Evolutionary conservation across 495 filamentous ascomycete genomes (phyloP).

Genomic region (Talaromyces ruber): DNA sequence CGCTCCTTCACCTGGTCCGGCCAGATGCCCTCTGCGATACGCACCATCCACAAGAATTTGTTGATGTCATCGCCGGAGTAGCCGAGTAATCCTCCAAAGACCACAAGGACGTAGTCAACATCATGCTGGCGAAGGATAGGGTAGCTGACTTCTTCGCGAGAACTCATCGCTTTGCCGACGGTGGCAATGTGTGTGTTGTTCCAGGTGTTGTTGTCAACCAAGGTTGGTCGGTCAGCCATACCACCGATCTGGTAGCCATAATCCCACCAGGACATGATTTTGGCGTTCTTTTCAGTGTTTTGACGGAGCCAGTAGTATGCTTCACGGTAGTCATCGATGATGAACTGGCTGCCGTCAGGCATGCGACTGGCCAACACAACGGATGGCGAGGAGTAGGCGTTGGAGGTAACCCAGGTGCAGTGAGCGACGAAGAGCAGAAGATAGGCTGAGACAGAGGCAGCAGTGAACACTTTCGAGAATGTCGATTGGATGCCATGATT

Average conservation of each 20-base stretch:
- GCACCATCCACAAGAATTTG: conserved; percentile 99
- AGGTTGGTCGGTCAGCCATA: conserved; percentile 95
- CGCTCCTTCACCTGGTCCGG: conserved; percentile 97
- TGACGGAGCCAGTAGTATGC: conserved; percentile 99
- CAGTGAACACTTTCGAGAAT: conserved; percentile 67
- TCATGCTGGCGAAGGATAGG: conserved; percentile 97
- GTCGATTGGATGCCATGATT: conserved; percentile 76
- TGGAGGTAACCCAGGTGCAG: conserved; percentile 99
- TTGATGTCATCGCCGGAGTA: conserved; percentile 99
- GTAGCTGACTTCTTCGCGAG: conserved; percentile 94
- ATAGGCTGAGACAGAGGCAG: conserved; percentile 64
- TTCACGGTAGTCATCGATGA: conserved; percentile 99
- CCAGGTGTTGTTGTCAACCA: conserved; percentile 99
- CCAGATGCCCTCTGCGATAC: conserved; percentile 99
- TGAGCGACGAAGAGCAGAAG: conserved; percentile 91
- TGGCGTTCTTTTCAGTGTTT: conserved; percentile 88
- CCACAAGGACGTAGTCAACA: conserved; percentile 95
- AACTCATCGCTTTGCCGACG: conserved; percentile 98
- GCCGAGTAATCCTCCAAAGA: conserved; percentile 92
- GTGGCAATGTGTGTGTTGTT: conserved; percentile 99
- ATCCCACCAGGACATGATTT: conserved; percentile 99
- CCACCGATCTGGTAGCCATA: conserved; percentile 99
- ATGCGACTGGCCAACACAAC: conserved; percentile 89
- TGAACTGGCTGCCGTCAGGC: conserved; percentile 93
- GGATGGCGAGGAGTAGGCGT: conserved; percentile 96